phyloP scores from a whole-genome alignment of 139 green algal species.

The Zygnema cylindricum region DNA sequence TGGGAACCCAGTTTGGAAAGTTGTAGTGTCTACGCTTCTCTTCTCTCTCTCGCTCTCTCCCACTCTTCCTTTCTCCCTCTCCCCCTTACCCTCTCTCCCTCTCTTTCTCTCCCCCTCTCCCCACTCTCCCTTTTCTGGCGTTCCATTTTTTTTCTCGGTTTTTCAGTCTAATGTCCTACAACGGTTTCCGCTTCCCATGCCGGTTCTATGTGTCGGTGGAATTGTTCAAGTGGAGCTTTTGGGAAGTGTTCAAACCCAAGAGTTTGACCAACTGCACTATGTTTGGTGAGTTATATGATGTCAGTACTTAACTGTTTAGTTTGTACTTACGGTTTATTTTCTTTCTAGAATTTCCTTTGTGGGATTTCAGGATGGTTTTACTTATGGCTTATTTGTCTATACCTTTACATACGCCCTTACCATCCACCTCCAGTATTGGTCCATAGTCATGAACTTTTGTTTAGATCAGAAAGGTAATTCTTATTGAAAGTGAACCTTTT shows the following conservation, averaged over 20 bases:
- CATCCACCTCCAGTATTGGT: too few relatives aligned
- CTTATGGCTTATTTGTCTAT: neutral
- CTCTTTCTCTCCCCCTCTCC: neutral
- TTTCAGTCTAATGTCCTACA: slow-evolving; percentile 53
- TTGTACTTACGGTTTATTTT: neutral
- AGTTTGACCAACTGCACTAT: slow-evolving; percentile 64
- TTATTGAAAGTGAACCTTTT: neutral
- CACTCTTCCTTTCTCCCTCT: too few relatives aligned
- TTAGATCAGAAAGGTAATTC: too few relatives aligned
- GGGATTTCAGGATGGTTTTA: neutral
- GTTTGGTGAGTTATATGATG: slow-evolving; percentile 42
- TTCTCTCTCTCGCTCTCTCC: neutral
- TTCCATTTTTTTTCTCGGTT: neutral
- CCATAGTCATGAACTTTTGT: too few relatives aligned
- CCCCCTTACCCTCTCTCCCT: too few relatives aligned
- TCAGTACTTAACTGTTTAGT: neutral
- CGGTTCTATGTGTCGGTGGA: slow-evolving; percentile 57
- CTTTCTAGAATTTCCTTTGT: neutral
- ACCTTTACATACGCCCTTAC: neutral
- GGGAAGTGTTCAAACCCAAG: slow-evolving; percentile 54
- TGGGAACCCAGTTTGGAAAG: neutral
- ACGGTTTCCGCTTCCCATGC: slow-evolving; percentile 50
- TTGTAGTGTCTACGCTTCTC: neutral
- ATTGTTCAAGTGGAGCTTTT: slow-evolving; percentile 58
- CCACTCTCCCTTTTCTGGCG: slow-evolving; percentile 27